A percentile compares a stretch with the other conserved stretches of the same genome.
phyloP scores from a whole-genome alignment of 495 filamentous ascomycete genomes.

The Hypoxylon perforatum region DNA sequence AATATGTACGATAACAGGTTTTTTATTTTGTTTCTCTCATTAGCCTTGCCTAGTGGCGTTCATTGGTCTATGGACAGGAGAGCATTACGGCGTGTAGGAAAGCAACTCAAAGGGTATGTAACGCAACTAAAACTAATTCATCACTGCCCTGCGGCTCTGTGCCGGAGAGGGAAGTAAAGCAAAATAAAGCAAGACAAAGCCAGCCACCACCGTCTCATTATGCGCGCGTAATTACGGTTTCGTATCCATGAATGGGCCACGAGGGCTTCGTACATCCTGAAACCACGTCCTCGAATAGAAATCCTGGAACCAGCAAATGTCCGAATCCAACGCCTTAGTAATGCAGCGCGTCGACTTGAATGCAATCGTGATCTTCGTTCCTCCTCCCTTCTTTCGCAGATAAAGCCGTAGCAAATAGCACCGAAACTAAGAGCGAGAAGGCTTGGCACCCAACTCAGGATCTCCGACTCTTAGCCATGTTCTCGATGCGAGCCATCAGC shows the following conservation, averaged over 20 bases:
- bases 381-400: neutral
- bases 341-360: neutral
- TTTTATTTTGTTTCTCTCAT: neutral
- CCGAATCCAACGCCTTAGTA: too few species aligned
- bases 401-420: too few species aligned
- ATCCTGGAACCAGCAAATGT: too few species aligned
- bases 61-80: neutral
- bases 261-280: neutral
- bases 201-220: neutral
- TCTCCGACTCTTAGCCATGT: constrained; percentile 52
- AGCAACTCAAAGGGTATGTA: neutral
- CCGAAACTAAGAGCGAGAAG: too few species aligned
- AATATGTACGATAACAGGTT: neutral
- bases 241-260: neutral
- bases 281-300: neutral
- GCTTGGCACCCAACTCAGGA: too few species aligned
- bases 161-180: neutral
- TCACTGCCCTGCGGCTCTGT: neutral
- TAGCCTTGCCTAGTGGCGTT: neutral
- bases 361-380: neutral
- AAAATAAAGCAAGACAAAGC: neutral
- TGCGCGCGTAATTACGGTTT: neutral
- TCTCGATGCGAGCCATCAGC: constrained; percentile 75
- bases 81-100: neutral
- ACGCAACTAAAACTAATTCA: neutral